Conservation (phyloP, 192 early-diverging fungal species). For the Coemansia sp. region DNA sequence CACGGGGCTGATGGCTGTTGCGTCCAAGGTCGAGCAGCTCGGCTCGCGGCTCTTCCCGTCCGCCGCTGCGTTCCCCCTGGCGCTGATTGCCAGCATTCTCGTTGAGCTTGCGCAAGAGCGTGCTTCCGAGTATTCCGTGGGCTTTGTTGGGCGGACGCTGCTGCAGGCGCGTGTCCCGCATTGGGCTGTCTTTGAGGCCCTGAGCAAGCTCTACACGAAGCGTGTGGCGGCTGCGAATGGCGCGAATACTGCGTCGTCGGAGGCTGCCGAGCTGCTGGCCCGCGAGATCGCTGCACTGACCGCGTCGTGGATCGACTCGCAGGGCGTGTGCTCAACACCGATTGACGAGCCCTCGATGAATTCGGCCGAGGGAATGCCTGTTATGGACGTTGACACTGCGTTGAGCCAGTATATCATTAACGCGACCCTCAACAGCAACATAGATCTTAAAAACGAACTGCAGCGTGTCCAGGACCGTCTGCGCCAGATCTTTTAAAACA, state of each 20-base stretch:
- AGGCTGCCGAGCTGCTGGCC: too few relatives aligned
- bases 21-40: constrained; percentile 17
- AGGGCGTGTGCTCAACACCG: too few relatives aligned
- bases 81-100: constrained; percentile 15
- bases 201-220: constrained; percentile 23
- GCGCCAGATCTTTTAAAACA: constrained; percentile 38
- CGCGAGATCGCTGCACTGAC: constrained; percentile 28
- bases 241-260: constrained; percentile 9
- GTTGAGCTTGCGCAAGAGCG: constrained; percentile 24
- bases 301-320: constrained; percentile 21
- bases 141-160: constrained; percentile 20
- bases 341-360: background rate
- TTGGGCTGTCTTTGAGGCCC: constrained; percentile 34
- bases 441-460: constrained; percentile 33
- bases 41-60: constrained; percentile 43
- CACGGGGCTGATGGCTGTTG: constrained; percentile 33
- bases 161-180: constrained; percentile 27
- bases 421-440: constrained; percentile 28
- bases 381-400: constrained; percentile 42
- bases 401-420: constrained; percentile 53
- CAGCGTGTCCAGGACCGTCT: constrained; percentile 43
- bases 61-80: constrained; percentile 37
- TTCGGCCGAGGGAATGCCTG: constrained; percentile 17
- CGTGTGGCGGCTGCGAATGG: background rate
- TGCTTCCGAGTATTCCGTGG: constrained; percentile 10